A percentile compares a stretch with the other conserved stretches of the same genome.
These are phyloP conservation scores for Mrakia gelida DNA, from an alignment of 768 basidiomycete genomes.

Conservation along the genomic window DNA sequence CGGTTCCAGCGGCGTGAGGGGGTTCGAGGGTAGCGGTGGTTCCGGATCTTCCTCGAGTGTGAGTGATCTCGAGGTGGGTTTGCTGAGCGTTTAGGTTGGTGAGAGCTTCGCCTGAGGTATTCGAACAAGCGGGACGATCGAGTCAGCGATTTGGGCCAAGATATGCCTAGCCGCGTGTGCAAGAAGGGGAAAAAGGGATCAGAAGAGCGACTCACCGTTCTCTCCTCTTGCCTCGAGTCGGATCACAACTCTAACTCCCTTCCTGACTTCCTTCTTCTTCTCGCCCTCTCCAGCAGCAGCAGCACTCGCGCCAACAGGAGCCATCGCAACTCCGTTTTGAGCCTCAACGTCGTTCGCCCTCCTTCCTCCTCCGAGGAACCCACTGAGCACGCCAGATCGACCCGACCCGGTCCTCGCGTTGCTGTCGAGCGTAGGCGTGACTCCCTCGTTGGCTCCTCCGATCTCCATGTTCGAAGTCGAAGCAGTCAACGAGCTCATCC, in stretches of 20 bases:
- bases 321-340: slow-evolving; percentile 37
- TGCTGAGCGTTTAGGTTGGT: slow-evolving; percentile 74
- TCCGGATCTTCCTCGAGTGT: slow-evolving; percentile 13
- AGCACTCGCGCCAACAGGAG: slow-evolving; percentile 1
- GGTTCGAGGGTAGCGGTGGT: background rate
- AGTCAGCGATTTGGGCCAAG: background rate
- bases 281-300: slow-evolving; percentile 40
- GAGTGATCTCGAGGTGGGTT: slow-evolving; percentile 78
- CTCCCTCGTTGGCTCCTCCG: background rate
- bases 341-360: slow-evolving; percentile 38
- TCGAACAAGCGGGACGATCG: slow-evolving; percentile 35
- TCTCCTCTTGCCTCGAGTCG: slow-evolving; percentile 75
- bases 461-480: too few species aligned
- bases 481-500: background rate
- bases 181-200: background rate
- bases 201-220: slow-evolving; percentile 52
- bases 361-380: slow-evolving; percentile 34
- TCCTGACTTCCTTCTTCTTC: slow-evolving; percentile 38
- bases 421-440: background rate
- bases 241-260: slow-evolving; percentile 74
- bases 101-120: slow-evolving; percentile 47
- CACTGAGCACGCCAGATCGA: background rate
- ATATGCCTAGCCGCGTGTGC: too few species aligned
- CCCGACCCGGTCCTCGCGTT: background rate
- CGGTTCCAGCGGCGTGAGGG: slow-evolving; percentile 33